Base-by-base conservation (phyloP, 176 grass and related monocot species). In the Oryza officinalis region DNA sequence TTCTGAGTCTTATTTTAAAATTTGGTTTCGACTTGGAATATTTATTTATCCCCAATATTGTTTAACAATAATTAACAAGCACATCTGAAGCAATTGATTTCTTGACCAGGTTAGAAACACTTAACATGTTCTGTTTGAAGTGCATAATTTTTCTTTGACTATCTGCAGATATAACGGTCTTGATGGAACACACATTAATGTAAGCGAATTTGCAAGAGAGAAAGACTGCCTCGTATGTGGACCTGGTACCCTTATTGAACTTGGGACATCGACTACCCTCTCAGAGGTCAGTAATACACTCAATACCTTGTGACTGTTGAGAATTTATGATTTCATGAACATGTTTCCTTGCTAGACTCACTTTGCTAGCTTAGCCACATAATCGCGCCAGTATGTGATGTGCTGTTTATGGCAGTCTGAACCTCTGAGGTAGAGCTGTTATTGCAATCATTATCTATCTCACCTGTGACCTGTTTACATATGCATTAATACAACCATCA, bases 261-360 rank as follows among this genome's bases (percentile, higher is more conserved):
- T 96, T 20, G 86, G 94, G 45, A 75, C 89, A 59, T 84, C 91
- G n/a, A 70, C 85, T 52, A 96, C 87, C 27, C 96, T 99, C 85
- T 86, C 33, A 0, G 85, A 94, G 89, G 93, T 96, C 22, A 90
- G 69, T 66, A 67, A 33, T 54, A 83, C n/a, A 47, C 15, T 35
- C 40, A 76, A 82, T 67, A 77, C 66, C 40, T 83, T 80, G 59
- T 20, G 80, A 74, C 49, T 32, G 10, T 80, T 50, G 11, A 2
- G 37, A 81, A 70, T 8, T 65, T 68, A 17, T 64, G 10, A 78
- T 78, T 41, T n/a, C 30, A 47, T 15, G 65, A 52, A 20, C 57
- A 79, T n/a, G 28, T 30, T 64, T 40, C n/a, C 13, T 78, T 49
- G 1, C 7, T 12, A 40, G 4, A 76, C 22, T 44, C 32, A 49